phyloP scores from a whole-genome alignment of 768 basidiomycete genomes.

The Trametes cinnabarina region DNA sequence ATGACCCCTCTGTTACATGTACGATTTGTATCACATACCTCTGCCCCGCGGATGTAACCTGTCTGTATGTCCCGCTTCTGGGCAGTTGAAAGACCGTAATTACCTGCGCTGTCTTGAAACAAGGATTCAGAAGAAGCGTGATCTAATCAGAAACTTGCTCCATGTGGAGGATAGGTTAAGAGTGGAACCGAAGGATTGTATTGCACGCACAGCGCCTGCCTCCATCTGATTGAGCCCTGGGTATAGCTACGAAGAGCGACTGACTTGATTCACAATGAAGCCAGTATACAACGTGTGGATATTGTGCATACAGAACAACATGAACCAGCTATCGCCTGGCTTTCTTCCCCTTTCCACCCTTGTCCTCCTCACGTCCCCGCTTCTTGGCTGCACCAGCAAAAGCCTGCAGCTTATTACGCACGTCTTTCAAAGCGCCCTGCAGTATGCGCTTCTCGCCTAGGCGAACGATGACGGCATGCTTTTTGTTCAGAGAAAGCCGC shows the following conservation, averaged over 20 bases:
- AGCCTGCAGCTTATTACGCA: neutral
- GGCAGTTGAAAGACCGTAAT: too few relatives aligned
- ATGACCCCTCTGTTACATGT: neutral
- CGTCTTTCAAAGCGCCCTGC: constrained; percentile 23
- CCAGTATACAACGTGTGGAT: too few relatives aligned
- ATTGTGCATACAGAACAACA: too few relatives aligned
- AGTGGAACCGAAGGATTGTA: too few relatives aligned
- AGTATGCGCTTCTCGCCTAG: constrained; percentile 80
- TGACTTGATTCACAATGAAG: too few relatives aligned
- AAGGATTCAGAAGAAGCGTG: too few relatives aligned
- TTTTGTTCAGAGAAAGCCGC: constrained; percentile 43
- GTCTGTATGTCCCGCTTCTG: neutral
- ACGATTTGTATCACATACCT: neutral
- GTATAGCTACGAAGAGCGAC: too few relatives aligned
- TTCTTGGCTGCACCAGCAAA: constrained; percentile 4
- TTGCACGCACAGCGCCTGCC: too few relatives aligned
- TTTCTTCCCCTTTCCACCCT: constrained; percentile 19
- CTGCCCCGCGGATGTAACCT: neutral
- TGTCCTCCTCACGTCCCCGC: constrained; percentile 15
- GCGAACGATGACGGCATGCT: constrained; percentile 68
- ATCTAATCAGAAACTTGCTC: too few relatives aligned
- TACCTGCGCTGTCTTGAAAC: too few relatives aligned
- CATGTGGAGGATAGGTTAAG: too few relatives aligned
- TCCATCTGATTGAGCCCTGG: too few relatives aligned
- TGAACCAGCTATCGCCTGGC: neutral